Conservation (phyloP, 371 early-diverging fungal genomes). For the Mucor piriformis region DNA sequence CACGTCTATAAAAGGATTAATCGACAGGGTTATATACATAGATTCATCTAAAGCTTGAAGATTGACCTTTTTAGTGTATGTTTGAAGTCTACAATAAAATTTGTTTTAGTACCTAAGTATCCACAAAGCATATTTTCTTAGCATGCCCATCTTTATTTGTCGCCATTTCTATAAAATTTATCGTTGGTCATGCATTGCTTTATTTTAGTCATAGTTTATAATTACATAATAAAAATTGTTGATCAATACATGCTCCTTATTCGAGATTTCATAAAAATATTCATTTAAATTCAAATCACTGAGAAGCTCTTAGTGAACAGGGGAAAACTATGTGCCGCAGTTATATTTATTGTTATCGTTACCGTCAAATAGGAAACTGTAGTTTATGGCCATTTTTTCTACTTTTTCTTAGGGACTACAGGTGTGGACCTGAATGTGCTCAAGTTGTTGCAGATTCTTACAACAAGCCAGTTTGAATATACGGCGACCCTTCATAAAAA, state of each 20-base stretch:
- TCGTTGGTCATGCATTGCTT: conserved; percentile 13
- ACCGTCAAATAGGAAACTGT: too few species aligned
- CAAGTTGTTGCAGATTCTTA: too few species aligned
- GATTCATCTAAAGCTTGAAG: conserved; percentile 8
- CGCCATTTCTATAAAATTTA: conserved; percentile 16
- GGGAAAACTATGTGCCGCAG: conserved; percentile 11
- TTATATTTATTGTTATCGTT: too few species aligned
- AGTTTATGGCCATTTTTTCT: too few species aligned
- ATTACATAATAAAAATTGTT: conserved; percentile 15
- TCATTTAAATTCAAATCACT: conserved; percentile 10
- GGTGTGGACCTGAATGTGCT: too few species aligned
- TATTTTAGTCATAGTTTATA: conserved; percentile 18
- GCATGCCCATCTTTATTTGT: conserved; percentile 18
- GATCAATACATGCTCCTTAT: conserved; percentile 13
- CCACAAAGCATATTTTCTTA: conserved; percentile 12
- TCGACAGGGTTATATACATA: conserved; percentile 8
- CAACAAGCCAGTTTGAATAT: too few species aligned
- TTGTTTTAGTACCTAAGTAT: not conserved
- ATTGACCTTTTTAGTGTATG: conserved; percentile 12
- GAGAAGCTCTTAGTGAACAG: conserved; percentile 10
- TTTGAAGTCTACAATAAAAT: conserved; percentile 7
- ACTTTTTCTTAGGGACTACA: too few species aligned
- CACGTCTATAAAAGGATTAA: conserved; percentile 9
- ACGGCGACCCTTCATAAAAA: too few species aligned
- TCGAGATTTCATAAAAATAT: conserved; percentile 13